Evolutionary conservation across 371 early-diverging fungal species (phyloP), one percentile per base, ranked within the genome.

Genomic region (Rhizomucor miehei): DNA sequence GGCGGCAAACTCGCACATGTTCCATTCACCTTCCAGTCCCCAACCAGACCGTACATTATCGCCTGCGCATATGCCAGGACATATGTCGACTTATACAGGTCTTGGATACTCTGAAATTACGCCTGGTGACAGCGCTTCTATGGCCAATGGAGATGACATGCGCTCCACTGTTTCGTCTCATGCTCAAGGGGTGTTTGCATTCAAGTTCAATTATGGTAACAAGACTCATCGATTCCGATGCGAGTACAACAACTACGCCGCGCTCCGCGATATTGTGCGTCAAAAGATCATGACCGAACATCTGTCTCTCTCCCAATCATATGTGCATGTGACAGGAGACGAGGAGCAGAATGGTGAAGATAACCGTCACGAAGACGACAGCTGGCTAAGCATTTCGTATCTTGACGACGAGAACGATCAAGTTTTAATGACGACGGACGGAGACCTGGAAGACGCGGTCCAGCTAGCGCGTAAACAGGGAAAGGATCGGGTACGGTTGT

Each of bases 351-450:
- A 51, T 14, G 53, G 35, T 23, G 54, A 54, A 44, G 54, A 23
- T 12, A 44, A 25, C n/a, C 36, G 41, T 34, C 46, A 37, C 9
- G 64, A 65, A 3, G 67, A 66, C 13, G 60, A 61, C 17, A 50
- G 48, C 21, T 57, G 72, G 75, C 66, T 86, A 3, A 55, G 38
- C 29, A 76, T 96, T 29, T 83, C 84, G 12, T 96, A 94, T 60
- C 63, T 89, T 52, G 96, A 96, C 58, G 94, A 95, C 54, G 96
- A 95, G 47, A 84, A 88, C 48, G 96, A 96, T 65, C 69, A 85
- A 52, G 89, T 96, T n/a, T 71, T 86, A 59, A 75, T 96, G 62
- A 82, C 83, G 25, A 75, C 79, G 12, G 89, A 90, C 51, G 78
- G 82, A 1, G 96, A 96, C 60, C 65, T 96, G 51, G 65, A 77